Conservation (phyloP, 2,329 filamentous ascomycete genomes). For the Pseudogymnoascus sp. region DNA sequence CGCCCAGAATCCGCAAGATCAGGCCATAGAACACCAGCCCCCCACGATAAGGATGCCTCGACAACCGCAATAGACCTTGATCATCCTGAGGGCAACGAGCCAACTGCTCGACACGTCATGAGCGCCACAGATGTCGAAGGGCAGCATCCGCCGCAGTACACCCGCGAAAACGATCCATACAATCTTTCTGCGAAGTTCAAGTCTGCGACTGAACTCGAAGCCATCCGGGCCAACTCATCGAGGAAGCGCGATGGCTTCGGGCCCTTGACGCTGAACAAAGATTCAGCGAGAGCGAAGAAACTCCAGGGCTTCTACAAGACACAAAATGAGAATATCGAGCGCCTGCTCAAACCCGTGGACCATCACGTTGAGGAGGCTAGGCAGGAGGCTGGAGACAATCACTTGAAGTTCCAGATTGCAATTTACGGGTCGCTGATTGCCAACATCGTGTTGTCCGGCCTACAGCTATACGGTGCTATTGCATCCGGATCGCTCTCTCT, state of each 20-base stretch:
- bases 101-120: slow-evolving; percentile 23
- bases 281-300: slow-evolving; percentile 34
- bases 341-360: slow-evolving; percentile 84
- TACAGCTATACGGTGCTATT: slow-evolving; percentile 86
- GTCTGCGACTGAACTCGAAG: slow-evolving; percentile 64
- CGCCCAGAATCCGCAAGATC: slow-evolving; percentile 19
- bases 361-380: slow-evolving; percentile 74
- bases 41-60: slow-evolving; percentile 29
- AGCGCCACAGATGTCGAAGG: slow-evolving; percentile 37
- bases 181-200: slow-evolving; percentile 72
- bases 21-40: slow-evolving; percentile 19
- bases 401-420: slow-evolving; percentile 64
- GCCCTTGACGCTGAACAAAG: slow-evolving; percentile 28
- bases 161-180: slow-evolving; percentile 67
- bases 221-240: slow-evolving; percentile 73
- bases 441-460: slow-evolving; percentile 67
- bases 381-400: slow-evolving; percentile 73
- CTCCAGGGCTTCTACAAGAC: slow-evolving; percentile 77
- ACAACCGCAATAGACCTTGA: slow-evolving; percentile 36
- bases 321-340: slow-evolving; percentile 91
- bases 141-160: slow-evolving; percentile 25
- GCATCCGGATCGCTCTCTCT: slow-evolving; percentile 86
- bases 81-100: slow-evolving; percentile 22
- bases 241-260: slow-evolving; percentile 58
- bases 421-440: slow-evolving; percentile 65